These are phyloP conservation scores for Strobilomyces dryophilus DNA, from an alignment of 768 basidiomycete genomes.

Conservation along the genomic window DNA sequence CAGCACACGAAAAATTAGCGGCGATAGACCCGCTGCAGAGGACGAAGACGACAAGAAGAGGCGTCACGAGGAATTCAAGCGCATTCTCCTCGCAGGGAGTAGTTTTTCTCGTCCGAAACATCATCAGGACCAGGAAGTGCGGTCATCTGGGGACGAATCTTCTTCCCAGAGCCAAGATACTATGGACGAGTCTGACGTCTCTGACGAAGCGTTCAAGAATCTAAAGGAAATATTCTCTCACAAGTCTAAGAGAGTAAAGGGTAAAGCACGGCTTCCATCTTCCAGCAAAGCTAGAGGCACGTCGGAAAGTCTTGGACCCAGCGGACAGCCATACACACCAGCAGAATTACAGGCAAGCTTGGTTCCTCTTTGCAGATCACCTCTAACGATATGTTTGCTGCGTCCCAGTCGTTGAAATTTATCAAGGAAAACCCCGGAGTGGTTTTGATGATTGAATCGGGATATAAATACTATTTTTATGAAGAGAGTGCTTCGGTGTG, in stretches of 20 bases:
- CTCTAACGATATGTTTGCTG: background rate
- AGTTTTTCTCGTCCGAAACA: conserved; percentile 25
- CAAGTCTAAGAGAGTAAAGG: conserved; percentile 33
- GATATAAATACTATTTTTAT: conserved; percentile 83
- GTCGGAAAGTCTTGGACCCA: conserved; percentile 52
- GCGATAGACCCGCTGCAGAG: background rate
- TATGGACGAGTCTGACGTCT: conserved; percentile 35
- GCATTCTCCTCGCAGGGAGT: conserved; percentile 46
- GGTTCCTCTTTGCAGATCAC: background rate
- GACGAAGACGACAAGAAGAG: conserved; percentile 47
- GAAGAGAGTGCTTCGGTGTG: conserved; percentile 77
- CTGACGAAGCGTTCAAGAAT: conserved; percentile 44
- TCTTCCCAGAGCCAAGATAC: conserved; percentile 22
- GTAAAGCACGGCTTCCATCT: conserved; percentile 30
- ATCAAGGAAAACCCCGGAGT: conserved; percentile 64
- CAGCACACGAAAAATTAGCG: conserved; percentile 12
- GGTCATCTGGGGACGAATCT: conserved; percentile 22
- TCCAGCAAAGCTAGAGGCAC: conserved; percentile 31
- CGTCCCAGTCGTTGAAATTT: conserved; percentile 38
- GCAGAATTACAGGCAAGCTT: conserved; percentile 61
- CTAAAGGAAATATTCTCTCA: conserved; percentile 46
- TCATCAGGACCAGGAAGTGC: conserved; percentile 9
- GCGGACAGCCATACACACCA: conserved; percentile 70
- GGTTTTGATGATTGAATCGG: conserved; percentile 75
- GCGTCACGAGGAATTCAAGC: conserved; percentile 46